phyloP scores from a whole-genome alignment of 768 basidiomycete genomes.

The Phaeolepiota aurea region DNA sequence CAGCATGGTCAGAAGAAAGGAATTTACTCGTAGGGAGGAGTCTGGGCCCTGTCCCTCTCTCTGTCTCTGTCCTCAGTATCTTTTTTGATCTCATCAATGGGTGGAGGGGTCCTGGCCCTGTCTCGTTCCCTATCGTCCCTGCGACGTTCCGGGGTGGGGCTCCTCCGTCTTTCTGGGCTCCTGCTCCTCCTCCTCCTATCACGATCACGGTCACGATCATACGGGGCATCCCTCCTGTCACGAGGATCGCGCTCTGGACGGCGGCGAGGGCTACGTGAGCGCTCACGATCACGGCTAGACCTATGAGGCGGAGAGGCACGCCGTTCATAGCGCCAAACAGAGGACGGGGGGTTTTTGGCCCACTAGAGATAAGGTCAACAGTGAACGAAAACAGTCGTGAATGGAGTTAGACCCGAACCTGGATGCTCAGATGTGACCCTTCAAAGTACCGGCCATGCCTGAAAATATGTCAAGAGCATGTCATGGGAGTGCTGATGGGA shows the following conservation, averaged over 20 bases:
- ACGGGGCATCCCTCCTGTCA: constrained; percentile 47
- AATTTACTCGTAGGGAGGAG: constrained; percentile 48
- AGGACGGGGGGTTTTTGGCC: constrained; percentile 78
- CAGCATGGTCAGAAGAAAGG: background rate
- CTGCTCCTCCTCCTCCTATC: constrained; percentile 8
- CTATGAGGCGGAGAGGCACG: constrained; percentile 35
- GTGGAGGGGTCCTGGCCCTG: constrained; percentile 13
- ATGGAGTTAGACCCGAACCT: constrained; percentile 30
- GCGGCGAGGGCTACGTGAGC: background rate
- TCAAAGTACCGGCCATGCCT: constrained; percentile 44
- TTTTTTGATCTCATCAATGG: background rate
- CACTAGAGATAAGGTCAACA: constrained; percentile 34
- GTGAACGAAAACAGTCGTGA: background rate
- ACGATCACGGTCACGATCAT: constrained; percentile 25
- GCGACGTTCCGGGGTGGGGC: background rate
- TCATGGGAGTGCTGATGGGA: background rate
- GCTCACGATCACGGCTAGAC: constrained; percentile 18
- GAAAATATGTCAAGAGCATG: background rate
- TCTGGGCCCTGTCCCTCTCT: constrained; percentile 48
- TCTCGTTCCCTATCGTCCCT: constrained; percentile 25
- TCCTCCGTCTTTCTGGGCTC: constrained; percentile 1
- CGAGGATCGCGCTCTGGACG: constrained; percentile 20
- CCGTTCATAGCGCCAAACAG: constrained; percentile 73
- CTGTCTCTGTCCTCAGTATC: constrained; percentile 25
- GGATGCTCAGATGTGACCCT: constrained; percentile 66